phyloP scores from a whole-genome alignment of 768 basidiomycete genomes.

The Suillus plorans region DNA sequence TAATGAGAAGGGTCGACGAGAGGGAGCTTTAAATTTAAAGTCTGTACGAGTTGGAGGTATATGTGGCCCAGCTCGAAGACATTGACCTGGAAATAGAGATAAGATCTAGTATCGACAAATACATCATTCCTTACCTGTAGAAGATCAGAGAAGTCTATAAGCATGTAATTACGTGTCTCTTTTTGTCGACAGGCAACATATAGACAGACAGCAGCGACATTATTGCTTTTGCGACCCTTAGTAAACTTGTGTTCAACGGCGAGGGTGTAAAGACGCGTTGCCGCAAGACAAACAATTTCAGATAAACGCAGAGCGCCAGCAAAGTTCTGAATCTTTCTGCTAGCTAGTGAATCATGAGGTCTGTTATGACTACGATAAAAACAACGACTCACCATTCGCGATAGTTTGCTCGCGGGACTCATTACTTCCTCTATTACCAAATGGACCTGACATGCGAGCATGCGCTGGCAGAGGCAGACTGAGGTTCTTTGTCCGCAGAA shows the following conservation, averaged over 20 bases:
- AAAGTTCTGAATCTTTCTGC: constrained; percentile 79
- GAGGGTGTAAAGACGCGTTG: constrained; percentile 86
- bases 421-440: constrained; percentile 72
- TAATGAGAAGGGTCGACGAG: constrained; percentile 96
- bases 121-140: constrained; percentile 57
- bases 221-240: constrained; percentile 87
- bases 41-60: constrained; percentile 91
- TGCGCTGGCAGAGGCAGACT: constrained; percentile 50
- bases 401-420: constrained; percentile 92
- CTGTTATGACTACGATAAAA: not conserved
- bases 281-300: constrained; percentile 77
- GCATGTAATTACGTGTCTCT: constrained; percentile 91
- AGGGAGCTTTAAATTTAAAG: constrained; percentile 80
- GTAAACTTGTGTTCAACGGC: constrained; percentile 94
- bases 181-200: constrained; percentile 92
- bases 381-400: constrained; percentile 64
- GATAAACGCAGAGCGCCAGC: constrained; percentile 76
- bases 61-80: constrained; percentile 97
- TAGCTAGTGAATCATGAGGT: constrained; percentile 47
- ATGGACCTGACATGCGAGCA: constrained; percentile 79
- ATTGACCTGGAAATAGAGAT: constrained; percentile 64
- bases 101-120: not conserved
- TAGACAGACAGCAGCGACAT: constrained; percentile 94
- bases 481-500: not conserved
- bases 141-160: constrained; percentile 98